Evolutionary conservation across 306 rosid species (phyloP).

Genomic region (Boehmeria nivea): DNA sequence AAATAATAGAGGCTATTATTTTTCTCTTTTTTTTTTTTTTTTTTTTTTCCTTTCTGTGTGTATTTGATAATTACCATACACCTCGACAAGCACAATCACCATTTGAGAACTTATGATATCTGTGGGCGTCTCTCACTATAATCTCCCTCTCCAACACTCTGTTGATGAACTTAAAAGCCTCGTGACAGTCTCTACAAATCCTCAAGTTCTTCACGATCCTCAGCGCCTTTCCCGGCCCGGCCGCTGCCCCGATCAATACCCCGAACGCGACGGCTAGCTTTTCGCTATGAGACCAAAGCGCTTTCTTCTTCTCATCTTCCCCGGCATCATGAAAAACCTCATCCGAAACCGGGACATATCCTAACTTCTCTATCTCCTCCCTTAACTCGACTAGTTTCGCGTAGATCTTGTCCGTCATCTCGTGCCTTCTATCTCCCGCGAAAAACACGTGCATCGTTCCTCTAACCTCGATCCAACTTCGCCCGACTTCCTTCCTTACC

Average conservation of each 20-base stretch:
- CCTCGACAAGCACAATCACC: slow-evolving; percentile 73
- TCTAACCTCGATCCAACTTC: slow-evolving; percentile 87
- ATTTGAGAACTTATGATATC: slow-evolving; percentile 66
- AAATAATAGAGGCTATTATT: too few relatives aligned
- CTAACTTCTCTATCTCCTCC: slow-evolving; percentile 60
- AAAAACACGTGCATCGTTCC: slow-evolving; percentile 69
- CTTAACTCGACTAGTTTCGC: slow-evolving; percentile 46
- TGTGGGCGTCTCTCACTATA: slow-evolving; percentile 71
- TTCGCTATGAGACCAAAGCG: slow-evolving; percentile 81
- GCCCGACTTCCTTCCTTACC: slow-evolving; percentile 72
- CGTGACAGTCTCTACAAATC: slow-evolving; percentile 81
- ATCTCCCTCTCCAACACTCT: slow-evolving; percentile 65
- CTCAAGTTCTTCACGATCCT: slow-evolving; percentile 83
- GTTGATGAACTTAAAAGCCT: slow-evolving; percentile 65
- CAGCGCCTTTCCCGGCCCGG: slow-evolving; percentile 56
- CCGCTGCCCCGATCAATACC: slow-evolving; percentile 54
- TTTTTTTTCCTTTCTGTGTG: too few relatives aligned
- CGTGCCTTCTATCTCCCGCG: slow-evolving; percentile 75
- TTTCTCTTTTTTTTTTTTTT: too few relatives aligned
- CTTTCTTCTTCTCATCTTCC: slow-evolving; percentile 62
- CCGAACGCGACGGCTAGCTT: slow-evolving; percentile 83
- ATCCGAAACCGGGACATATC: slow-evolving; percentile 65
- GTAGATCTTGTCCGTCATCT: slow-evolving; percentile 50
- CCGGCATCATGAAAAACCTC: slow-evolving; percentile 63
- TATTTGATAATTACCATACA: slow-evolving; percentile 58